These are phyloP conservation scores for Penicillium crystallinum DNA, from an alignment of 495 filamentous ascomycete genomes.

Conservation along the genomic window DNA sequence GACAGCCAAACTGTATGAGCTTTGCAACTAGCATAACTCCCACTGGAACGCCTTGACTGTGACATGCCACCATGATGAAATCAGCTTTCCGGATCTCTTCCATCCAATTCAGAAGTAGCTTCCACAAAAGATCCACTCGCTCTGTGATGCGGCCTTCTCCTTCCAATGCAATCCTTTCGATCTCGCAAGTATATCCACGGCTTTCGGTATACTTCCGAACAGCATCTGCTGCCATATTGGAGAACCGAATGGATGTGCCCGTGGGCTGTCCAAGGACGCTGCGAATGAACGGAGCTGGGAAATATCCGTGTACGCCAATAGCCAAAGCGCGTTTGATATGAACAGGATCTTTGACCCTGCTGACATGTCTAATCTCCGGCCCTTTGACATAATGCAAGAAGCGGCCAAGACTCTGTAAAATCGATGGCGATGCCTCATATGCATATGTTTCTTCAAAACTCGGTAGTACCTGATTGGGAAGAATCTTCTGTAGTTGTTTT, in stretches of 20 bases:
- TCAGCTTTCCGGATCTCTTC: constrained; percentile 83
- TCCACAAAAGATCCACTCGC: constrained; percentile 88
- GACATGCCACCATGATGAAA: constrained; percentile 82
- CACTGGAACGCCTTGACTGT: constrained; percentile 94
- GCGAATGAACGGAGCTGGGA: constrained; percentile 78
- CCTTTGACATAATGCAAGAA: constrained; percentile 59
- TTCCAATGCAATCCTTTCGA: constrained; percentile 91
- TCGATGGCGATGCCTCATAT: constrained; percentile 60
- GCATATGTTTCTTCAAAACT: constrained; percentile 63
- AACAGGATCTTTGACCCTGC: constrained; percentile 60
- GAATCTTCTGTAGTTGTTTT: constrained; percentile 39
- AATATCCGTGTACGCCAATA: constrained; percentile 92
- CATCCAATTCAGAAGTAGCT: constrained; percentile 89
- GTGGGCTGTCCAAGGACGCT: constrained; percentile 90
- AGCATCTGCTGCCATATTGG: constrained; percentile 77
- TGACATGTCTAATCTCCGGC: constrained; percentile 61
- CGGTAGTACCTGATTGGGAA: constrained; percentile 64
- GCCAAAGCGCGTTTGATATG: constrained; percentile 78
- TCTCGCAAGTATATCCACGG: constrained; percentile 58
- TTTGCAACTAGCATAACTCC: constrained; percentile 90
- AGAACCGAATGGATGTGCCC: constrained; percentile 90
- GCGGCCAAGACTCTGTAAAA: constrained; percentile 65
- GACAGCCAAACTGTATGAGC: constrained; percentile 72
- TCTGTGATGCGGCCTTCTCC: constrained; percentile 96
- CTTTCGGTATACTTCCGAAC: constrained; percentile 74